A percentile compares a stretch with the other conserved stretches of the same genome.
phyloP scores from a whole-genome alignment of 768 basidiomycete genomes.

The Mrakia blollopis region DNA sequence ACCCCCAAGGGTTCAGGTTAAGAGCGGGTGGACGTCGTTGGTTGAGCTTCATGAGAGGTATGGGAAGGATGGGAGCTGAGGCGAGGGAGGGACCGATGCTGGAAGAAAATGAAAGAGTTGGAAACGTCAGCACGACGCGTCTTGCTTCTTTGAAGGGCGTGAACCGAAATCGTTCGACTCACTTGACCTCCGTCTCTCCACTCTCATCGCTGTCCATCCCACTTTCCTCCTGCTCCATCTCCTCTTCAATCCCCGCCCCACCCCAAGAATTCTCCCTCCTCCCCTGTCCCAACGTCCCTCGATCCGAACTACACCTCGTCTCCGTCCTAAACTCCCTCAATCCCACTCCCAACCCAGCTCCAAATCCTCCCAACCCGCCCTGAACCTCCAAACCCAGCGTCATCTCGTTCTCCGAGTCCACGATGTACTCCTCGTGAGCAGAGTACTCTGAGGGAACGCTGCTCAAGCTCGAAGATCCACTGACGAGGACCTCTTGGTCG shows the following conservation, averaged over 20 bases:
- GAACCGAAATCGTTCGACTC: neutral
- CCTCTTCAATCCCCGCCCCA: neutral
- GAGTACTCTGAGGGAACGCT: neutral
- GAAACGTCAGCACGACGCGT: neutral
- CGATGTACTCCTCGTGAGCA: neutral
- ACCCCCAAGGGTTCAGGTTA: neutral
- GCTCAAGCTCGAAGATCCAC: neutral
- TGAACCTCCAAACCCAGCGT: no score
- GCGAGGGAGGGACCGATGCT: neutral
- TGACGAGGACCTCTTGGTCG: neutral
- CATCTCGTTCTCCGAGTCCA: neutral
- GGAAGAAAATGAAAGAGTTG: neutral
- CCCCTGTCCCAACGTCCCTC: neutral
- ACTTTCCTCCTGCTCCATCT: neutral
- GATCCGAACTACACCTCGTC: neutral
- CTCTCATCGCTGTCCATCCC: neutral
- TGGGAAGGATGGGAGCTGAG: neutral
- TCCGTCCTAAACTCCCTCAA: neutral
- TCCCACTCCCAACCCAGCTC: neutral
- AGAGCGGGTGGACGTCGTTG: conserved; percentile 1
- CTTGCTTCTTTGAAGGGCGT: neutral
- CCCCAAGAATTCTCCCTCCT: neutral
- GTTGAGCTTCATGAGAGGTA: neutral
- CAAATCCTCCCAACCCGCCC: neutral
- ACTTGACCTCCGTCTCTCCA: neutral